Base-by-base conservation (phyloP, 345 rosid genomes). In the Pelargonium nanum region DNA sequence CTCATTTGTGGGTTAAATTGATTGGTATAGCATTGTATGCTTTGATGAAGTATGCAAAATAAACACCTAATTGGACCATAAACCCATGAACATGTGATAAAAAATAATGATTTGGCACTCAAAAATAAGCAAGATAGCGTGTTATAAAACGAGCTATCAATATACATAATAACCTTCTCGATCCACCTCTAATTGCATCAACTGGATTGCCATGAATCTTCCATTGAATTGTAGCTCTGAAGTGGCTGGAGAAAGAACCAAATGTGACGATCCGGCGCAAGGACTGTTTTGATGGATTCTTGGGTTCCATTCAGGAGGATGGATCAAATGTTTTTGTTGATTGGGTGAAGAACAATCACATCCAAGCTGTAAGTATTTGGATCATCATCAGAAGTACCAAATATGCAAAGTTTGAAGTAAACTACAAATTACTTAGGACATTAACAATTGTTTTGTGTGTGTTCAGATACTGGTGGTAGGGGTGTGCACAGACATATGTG, bases 401-500 rank as follows among this genome's bases (percentile, higher is more conserved):
- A 19, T 21, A 19, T 55, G 4, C 8, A 7, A 19, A 7, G 15
- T 22, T 17, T 15, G 32, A 28, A 44, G 60, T 17, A 22, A 44
- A 57, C 44, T 25, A 24, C 48, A 10, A 22, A 22, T 26, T 57
- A 56, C 26, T 24, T 20, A 6, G 13, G 24, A 22, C 1, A 6
- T 56, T 56, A 19, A 26, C 5, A 3, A 10, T 53, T 53, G n/a
- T 34, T 59, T 68, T 21, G 24, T 21, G n/a, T 23, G 66, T 57
- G 64, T 75, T 60, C 26, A 85, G 91, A 30, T 85, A 19, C 24
- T 83, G 68, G 88, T 79, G 40, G 78, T 70, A 7, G 88, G 83
- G 55, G 74, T 83, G 32, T 85, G 92, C 75, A 81, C 85, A 22
- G 92, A 79, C 58, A 56, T 81, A 25, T 85, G 86, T 20, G 85